Conservation (phyloP, 1,284 basidiomycete genomes). For the Bjerkandera adusta region DNA sequence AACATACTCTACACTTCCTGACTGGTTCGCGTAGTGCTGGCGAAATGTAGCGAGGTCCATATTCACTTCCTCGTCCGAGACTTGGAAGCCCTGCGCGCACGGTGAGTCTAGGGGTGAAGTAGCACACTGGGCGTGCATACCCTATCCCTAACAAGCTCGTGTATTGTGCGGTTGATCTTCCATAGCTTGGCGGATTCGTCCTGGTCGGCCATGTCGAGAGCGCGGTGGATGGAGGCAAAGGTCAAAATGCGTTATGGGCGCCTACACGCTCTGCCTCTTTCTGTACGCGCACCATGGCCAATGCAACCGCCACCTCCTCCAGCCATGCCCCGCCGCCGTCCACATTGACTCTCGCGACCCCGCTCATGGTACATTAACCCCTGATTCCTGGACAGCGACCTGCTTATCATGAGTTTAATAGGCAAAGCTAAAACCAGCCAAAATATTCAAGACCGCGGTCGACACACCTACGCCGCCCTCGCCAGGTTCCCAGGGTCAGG, state of each 20-base stretch:
- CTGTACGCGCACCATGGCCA: constrained; percentile 12
- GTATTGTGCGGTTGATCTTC: constrained; percentile 95
- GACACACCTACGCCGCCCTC: constrained; percentile 55
- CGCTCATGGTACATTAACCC: constrained; percentile 29
- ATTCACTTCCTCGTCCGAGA: constrained; percentile 88
- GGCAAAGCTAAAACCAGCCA: constrained; percentile 82
- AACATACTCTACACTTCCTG: constrained; percentile 64
- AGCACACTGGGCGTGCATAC: constrained; percentile 38
- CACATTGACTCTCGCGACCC: constrained; percentile 24
- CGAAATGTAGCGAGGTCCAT: constrained; percentile 82
- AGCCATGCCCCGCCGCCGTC: constrained; percentile 17
- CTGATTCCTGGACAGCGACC: constrained; percentile 7
- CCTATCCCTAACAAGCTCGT: constrained; percentile 95
- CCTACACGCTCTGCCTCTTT: constrained; percentile 8
- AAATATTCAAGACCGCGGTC: constrained; percentile 81
- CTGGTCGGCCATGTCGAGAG: constrained; percentile 52
- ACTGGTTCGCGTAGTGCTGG: constrained; percentile 58
- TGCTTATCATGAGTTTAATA: constrained; percentile 27
- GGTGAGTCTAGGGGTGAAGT: constrained; percentile 12
- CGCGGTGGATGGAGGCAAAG: constrained; percentile 23
- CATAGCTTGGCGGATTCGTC: constrained; percentile 86
- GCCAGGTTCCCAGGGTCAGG: constrained; percentile 38
- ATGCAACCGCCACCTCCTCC: constrained; percentile 21
- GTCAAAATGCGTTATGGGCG: constrained; percentile 19
- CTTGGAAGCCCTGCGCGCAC: constrained; percentile 72